phyloP scores from a whole-genome alignment of 441 rosid genomes.

The Melianthus villosus region DNA sequence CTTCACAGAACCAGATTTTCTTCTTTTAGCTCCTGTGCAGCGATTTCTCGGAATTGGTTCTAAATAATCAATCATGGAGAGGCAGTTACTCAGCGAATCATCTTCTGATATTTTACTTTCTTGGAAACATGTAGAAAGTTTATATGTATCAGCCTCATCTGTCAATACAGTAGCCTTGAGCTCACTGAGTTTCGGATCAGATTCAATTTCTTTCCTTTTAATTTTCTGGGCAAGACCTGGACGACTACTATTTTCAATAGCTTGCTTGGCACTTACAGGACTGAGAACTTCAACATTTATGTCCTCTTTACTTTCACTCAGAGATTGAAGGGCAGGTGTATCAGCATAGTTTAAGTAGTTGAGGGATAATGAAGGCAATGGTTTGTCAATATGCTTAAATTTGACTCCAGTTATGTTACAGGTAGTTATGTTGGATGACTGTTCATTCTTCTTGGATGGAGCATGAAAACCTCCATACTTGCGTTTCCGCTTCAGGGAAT shows the following conservation, averaged over 20 bases:
- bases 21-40: slow-evolving; percentile 60
- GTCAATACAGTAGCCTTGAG: slow-evolving; percentile 36
- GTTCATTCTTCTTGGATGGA: slow-evolving; percentile 66
- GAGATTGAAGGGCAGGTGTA: slow-evolving; percentile 15
- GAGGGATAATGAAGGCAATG: slow-evolving; percentile 21
- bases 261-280: slow-evolving; percentile 19
- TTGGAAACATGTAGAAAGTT: slow-evolving; percentile 26
- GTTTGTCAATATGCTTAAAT: slow-evolving; percentile 20
- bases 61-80: slow-evolving; percentile 23
- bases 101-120: slow-evolving; percentile 33
- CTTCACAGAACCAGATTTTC: slow-evolving; percentile 83
- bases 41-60: slow-evolving; percentile 39
- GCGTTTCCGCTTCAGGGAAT: slow-evolving; percentile 71
- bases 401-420: slow-evolving; percentile 17
- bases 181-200: slow-evolving; percentile 84
- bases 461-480: slow-evolving; percentile 39
- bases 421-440: slow-evolving; percentile 17
- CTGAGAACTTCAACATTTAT: slow-evolving; percentile 19
- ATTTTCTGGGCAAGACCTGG: slow-evolving; percentile 20
- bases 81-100: slow-evolving; percentile 25
- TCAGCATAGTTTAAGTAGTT: slow-evolving; percentile 19
- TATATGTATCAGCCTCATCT: slow-evolving; percentile 28
- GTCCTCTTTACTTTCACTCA: slow-evolving; percentile 21
- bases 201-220: slow-evolving; percentile 39
- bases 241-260: slow-evolving; percentile 30